A percentile compares a stretch with the other conserved stretches of the same genome.
These are phyloP conservation scores for Russula vinacea DNA, from an alignment of 768 basidiomycete species.

Conservation along the genomic window DNA sequence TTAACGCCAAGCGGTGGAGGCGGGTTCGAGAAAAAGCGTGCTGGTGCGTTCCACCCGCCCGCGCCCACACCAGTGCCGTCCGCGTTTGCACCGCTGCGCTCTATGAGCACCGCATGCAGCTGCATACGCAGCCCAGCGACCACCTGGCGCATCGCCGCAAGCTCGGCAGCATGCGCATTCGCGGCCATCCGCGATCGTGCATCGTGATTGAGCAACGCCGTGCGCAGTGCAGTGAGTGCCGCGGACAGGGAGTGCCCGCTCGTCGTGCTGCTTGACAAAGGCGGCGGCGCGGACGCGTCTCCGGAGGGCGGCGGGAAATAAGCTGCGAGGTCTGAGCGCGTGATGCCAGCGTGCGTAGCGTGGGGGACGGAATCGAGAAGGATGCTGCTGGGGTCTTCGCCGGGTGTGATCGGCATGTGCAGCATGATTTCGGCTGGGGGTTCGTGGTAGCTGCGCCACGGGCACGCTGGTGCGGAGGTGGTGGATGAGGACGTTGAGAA, in stretches of 20 bases:
- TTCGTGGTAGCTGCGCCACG: slow-evolving; percentile 21
- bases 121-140: slow-evolving; percentile 29
- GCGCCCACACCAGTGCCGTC: neutral
- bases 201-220: slow-evolving; percentile 27
- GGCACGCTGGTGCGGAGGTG: neutral
- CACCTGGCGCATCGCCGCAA: slow-evolving; percentile 28
- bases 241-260: slow-evolving; percentile 12
- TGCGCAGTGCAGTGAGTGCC: slow-evolving; percentile 18
- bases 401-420: neutral
- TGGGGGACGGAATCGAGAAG: slow-evolving; percentile 8
- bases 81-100: slow-evolving; percentile 11
- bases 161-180: slow-evolving; percentile 26
- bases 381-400: slow-evolving; percentile 14
- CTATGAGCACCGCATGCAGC: slow-evolving; percentile 29
- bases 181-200: slow-evolving; percentile 26
- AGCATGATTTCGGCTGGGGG: slow-evolving; percentile 12
- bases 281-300: neutral
- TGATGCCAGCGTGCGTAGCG: neutral
- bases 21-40: slow-evolving; percentile 15
- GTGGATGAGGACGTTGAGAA: slow-evolving; percentile 15
- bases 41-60: slow-evolving; percentile 3
- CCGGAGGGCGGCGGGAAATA: slow-evolving; percentile 27
- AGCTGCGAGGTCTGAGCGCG: slow-evolving; percentile 25
- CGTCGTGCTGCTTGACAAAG: neutral
- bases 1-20: slow-evolving; percentile 5